Evolutionary conservation across 768 basidiomycete genomes (phyloP).

Genomic region (Cystoderma amianthinum): DNA sequence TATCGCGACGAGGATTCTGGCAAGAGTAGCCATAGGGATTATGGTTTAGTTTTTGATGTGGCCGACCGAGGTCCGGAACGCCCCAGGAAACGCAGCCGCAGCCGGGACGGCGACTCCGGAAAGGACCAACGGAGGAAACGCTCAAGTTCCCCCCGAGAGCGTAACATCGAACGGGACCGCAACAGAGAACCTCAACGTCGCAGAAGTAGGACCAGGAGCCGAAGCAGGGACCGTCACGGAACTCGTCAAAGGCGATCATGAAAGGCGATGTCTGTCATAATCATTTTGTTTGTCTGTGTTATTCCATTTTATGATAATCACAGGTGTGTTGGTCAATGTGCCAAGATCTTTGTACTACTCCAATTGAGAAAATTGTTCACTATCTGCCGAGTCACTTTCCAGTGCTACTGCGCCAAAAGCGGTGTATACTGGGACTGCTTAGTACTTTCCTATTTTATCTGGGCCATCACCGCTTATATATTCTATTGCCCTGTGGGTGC

Average conservation of each 20-base stretch:
- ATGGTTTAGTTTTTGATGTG: constrained; percentile 87
- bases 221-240: constrained; percentile 3
- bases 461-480: background rate
- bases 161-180: constrained; percentile 15
- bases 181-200: constrained; percentile 8
- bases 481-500: background rate
- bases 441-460: background rate
- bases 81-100: constrained; percentile 45
- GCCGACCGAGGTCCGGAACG: constrained; percentile 31
- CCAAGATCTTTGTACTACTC: background rate
- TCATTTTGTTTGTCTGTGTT: constrained; percentile 10
- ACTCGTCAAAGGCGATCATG: too few species aligned
- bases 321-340: background rate
- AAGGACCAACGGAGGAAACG: constrained; percentile 25
- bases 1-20: constrained; percentile 43
- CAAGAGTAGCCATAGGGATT: constrained; percentile 27
- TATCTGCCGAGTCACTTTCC: background rate
- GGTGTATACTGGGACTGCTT: too few species aligned
- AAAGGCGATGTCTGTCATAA: constrained; percentile 5
- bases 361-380: background rate
- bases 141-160: constrained; percentile 26
- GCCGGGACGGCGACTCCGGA: constrained; percentile 32
- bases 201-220: constrained; percentile 7
- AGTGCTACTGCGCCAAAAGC: background rate
- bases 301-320: background rate